Evolutionary conservation across 2,329 filamentous ascomycete genomes (phyloP).

Genomic region (Tolypocladium tundrense): DNA sequence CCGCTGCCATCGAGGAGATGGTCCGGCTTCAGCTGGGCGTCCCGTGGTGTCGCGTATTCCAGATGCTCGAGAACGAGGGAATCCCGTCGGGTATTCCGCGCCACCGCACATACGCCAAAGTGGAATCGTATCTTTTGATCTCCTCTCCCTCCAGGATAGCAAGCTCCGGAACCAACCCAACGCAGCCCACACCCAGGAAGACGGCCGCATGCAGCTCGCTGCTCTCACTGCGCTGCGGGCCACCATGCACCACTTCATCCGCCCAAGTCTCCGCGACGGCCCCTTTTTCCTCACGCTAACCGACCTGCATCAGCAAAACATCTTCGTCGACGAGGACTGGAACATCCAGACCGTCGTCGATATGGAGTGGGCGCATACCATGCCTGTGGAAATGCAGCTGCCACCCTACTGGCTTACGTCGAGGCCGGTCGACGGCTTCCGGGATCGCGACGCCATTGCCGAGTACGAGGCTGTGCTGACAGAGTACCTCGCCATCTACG

Average conservation of each 20-base stretch:
- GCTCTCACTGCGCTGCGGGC: conserved; percentile 16
- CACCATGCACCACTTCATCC: conserved; percentile 11
- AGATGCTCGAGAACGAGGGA: conserved; percentile 21
- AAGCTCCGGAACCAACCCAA: conserved; percentile 22
- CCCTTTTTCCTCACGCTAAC: conserved; percentile 22
- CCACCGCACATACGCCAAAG: conserved; percentile 17
- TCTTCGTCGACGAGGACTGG: conserved; percentile 20
- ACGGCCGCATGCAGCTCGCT: conserved; percentile 18
- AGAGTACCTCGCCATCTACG: conserved; percentile 5
- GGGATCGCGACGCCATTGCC: not conserved
- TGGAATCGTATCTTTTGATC: conserved; percentile 19
- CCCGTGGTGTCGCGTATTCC: conserved; percentile 4
- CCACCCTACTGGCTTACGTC: conserved; percentile 17
- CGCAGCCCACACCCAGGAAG: conserved; percentile 13
- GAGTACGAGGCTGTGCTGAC: conserved; percentile 1
- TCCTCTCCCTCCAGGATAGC: conserved; percentile 22
- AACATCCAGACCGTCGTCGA: conserved; percentile 19
- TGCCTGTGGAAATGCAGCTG: conserved; percentile 13
- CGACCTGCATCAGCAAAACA: conserved; percentile 26
- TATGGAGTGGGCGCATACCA: conserved; percentile 17
- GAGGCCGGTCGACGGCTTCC: conserved; percentile 2
- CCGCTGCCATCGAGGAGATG: too few relatives aligned
- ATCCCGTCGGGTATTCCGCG: conserved; percentile 21
- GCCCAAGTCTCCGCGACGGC: conserved; percentile 12
- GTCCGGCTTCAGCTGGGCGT: too few relatives aligned